Conservation (phyloP, 2,329 filamentous ascomycete genomes). For the Ophiocordyceps unilateralis region DNA sequence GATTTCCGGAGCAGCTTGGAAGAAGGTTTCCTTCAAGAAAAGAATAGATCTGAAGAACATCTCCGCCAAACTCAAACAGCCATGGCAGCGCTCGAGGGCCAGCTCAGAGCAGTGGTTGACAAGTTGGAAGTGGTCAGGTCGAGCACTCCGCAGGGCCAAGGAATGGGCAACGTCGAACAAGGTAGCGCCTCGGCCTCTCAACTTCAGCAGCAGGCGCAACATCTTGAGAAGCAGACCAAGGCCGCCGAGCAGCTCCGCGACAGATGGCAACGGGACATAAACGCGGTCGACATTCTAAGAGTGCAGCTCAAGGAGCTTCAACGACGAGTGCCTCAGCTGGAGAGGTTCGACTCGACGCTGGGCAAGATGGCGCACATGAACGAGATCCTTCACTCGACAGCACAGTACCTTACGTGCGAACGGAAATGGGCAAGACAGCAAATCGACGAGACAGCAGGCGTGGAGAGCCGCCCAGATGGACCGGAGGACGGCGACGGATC, state of each 20-base stretch:
- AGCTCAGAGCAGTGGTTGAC: slow-evolving; percentile 7
- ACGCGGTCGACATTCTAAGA: slow-evolving; percentile 9
- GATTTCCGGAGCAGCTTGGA: slow-evolving; percentile 8
- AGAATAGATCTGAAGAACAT: slow-evolving; percentile 5
- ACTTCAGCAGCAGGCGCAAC: slow-evolving; percentile 7
- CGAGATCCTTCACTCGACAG: slow-evolving; percentile 11
- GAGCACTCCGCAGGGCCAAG: not conserved
- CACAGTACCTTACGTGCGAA: slow-evolving; percentile 11
- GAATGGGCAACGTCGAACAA: not conserved
- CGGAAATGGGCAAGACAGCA: slow-evolving; percentile 13
- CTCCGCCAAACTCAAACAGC: slow-evolving; percentile 4
- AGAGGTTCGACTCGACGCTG: slow-evolving; percentile 9
- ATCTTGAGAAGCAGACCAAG: slow-evolving; percentile 8
- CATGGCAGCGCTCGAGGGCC: slow-evolving; percentile 5
- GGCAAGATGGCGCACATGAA: slow-evolving; percentile 11
- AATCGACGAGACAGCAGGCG: not conserved
- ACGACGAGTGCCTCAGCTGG: slow-evolving; percentile 8
- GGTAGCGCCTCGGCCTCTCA: not conserved
- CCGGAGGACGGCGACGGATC: not conserved
- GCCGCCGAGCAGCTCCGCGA: slow-evolving; percentile 7
- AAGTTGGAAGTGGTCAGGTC: slow-evolving; percentile 3
- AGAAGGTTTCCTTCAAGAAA: slow-evolving; percentile 8
- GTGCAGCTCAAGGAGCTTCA: slow-evolving; percentile 9
- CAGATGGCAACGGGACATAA: slow-evolving; percentile 12
- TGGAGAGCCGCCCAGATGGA: not conserved